A percentile compares a stretch with the other conserved stretches of the same genome.
These are phyloP conservation scores for Aspergillus tubingensis DNA, from an alignment of 2,329 filamentous ascomycete species.

Conservation along the genomic window DNA sequence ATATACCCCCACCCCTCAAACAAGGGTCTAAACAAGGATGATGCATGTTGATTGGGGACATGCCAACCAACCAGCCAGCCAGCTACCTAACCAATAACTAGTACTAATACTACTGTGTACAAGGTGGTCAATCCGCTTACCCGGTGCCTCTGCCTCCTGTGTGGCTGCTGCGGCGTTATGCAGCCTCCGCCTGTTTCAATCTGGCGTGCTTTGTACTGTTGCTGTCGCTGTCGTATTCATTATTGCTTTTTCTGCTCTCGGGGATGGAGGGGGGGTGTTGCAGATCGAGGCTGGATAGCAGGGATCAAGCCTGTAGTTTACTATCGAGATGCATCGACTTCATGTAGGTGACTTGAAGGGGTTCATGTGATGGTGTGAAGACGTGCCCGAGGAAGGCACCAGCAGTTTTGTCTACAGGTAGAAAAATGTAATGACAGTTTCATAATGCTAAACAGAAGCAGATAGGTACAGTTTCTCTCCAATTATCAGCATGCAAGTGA, in stretches of 20 bases:
- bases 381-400: background rate
- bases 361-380: no score
- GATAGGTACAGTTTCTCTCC: constrained; percentile 16
- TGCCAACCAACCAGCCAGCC: background rate
- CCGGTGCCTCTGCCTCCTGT: background rate
- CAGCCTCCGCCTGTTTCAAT: no score
- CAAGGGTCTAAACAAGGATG: no score
- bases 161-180: background rate
- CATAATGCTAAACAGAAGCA: background rate
- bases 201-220: no score
- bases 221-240: no score
- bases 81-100: background rate
- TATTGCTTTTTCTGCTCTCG: no score
- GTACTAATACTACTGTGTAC: background rate
- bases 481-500: constrained; percentile 14
- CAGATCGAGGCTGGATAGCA: no score
- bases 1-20: no score
- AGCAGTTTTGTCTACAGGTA: background rate
- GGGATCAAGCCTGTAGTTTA: no score
- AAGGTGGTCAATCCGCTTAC: background rate
- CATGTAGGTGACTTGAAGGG: no score
- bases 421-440: background rate
- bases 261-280: no score
- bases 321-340: no score
- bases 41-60: background rate